Base-by-base conservation (phyloP, 768 basidiomycete species). In the Cystofilobasidium capitatum region DNA sequence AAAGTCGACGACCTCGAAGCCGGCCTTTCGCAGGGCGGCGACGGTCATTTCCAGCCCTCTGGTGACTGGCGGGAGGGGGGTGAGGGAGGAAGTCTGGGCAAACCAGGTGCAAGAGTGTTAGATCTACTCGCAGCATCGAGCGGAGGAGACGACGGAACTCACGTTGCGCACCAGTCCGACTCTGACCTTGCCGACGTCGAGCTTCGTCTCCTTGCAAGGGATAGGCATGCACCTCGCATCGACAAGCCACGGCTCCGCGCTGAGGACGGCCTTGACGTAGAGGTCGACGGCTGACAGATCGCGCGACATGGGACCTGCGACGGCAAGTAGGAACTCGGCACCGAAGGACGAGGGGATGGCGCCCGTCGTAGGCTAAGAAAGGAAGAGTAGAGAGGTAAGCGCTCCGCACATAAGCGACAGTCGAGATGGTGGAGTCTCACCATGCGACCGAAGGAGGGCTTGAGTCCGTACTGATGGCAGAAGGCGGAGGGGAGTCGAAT, bases 401-500 rank as follows among this genome's bases (percentile, higher is more conserved):
- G 44, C 17, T 6, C 12, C 26, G 29, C 22, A 12, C 55, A 57
- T 17, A 57, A 55, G n/a, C 51, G n/a, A 33, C 24, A 42, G 10
- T 42, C 10, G 20, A 20, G 40, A 42, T 42, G 40, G 14, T n/a
- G n/a, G n/a, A n/a, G 57, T 24, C 26, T 42, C 61, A 45, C 45
- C 35, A 37, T 33, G 31, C 89, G 83, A 47, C 82, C 79, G 71
- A 81, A 87, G 22, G 85, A 86, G 0, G 87, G 87, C 7, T 85
- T 81, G 33, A 91, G 77, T 10, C 84, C 85, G 74, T 89, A 92
- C 12, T 86, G 70, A 1, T 86, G 86, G 71, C 83, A 83, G 71
- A 88, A 84, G 0, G 81, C 82, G 10, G 84, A 75, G 9, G 89
- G 89, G 65, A 87, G 85, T n/a, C 88, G 84, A 29, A 88, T 73